These are phyloP conservation scores for Barnettozyma populi DNA, from an alignment of 805 yeast species.

Conservation along the genomic window DNA sequence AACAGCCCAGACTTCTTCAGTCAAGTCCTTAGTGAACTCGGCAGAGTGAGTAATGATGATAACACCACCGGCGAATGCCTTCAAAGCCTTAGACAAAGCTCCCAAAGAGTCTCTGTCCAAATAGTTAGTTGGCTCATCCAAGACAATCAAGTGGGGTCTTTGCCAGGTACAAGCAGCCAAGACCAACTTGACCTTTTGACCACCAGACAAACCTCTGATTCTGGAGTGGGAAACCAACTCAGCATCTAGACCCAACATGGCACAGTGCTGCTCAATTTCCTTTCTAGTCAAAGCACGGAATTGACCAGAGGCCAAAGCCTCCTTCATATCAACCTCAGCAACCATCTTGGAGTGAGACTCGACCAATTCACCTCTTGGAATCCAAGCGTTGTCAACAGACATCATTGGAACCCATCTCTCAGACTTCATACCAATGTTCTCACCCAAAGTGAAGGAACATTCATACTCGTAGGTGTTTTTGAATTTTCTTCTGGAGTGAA, in stretches of 20 bases:
- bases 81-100: constrained; percentile 98
- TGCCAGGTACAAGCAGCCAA: constrained; percentile 99
- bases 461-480: constrained; percentile 99
- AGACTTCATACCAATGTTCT: constrained; percentile 96
- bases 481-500: constrained; percentile 98
- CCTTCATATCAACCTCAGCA: constrained; percentile 99
- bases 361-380: constrained; percentile 97
- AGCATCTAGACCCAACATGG: constrained; percentile 96
- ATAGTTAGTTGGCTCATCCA: constrained; percentile 99
- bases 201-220: constrained; percentile 99
- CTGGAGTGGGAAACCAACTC: constrained; percentile 99
- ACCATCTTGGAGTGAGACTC: constrained; percentile 99
- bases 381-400: constrained; percentile 99
- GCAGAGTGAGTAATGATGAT: constrained; percentile 99
- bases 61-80: constrained; percentile 99
- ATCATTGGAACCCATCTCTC: constrained; percentile 99
- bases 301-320: constrained; percentile 99
- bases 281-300: constrained; percentile 99
- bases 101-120: constrained; percentile 99
- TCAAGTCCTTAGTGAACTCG: constrained; percentile 98
- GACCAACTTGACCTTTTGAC: constrained; percentile 99
- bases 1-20: constrained; percentile 99
- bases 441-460: constrained; percentile 96
- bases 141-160: constrained; percentile 98
- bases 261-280: constrained; percentile 98